Percentiles rank a stretch among this genome's conserved stretches.
phyloP scores from a whole-genome alignment of 2,329 filamentous ascomycete genomes.

The Orbilia brochopaga region DNA sequence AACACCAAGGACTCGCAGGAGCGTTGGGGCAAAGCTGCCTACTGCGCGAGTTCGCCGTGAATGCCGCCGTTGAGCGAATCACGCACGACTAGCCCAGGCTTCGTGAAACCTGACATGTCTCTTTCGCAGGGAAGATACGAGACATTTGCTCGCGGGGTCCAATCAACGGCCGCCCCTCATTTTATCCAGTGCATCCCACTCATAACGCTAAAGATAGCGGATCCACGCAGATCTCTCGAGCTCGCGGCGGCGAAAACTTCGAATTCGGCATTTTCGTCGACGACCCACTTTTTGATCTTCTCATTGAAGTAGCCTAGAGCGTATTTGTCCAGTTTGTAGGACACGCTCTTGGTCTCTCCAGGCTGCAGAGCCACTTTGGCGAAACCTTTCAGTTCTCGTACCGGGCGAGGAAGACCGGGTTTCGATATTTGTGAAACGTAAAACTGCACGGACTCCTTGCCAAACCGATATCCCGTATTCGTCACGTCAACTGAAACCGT shows the following conservation, averaged over 20 bases:
- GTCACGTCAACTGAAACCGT: slow-evolving; percentile 54
- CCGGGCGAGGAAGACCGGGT: slow-evolving; percentile 56
- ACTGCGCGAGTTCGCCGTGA: not conserved
- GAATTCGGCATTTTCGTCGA: slow-evolving; percentile 54
- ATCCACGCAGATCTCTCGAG: slow-evolving; percentile 53
- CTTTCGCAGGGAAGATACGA: not conserved
- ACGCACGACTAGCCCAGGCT: not conserved
- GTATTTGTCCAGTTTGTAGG: slow-evolving; percentile 61
- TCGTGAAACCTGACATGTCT: slow-evolving; percentile 25
- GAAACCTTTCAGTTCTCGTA: slow-evolving; percentile 61
- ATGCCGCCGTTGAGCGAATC: slow-evolving; percentile 10
- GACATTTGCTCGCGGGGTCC: not conserved
- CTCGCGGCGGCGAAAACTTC: slow-evolving; percentile 54
- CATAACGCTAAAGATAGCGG: slow-evolving; percentile 53
- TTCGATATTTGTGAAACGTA: slow-evolving; percentile 55
- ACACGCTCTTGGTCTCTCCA: slow-evolving; percentile 57
- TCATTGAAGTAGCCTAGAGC: slow-evolving; percentile 67
- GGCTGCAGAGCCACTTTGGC: slow-evolving; percentile 59
- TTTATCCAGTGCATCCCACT: slow-evolving; percentile 54
- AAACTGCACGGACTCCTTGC: slow-evolving; percentile 55
- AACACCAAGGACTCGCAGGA: slow-evolving; percentile 14
- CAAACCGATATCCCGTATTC: slow-evolving; percentile 54
- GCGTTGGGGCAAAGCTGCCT: slow-evolving; percentile 11
- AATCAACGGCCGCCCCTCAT: slow-evolving; percentile 27
- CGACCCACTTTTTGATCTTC: slow-evolving; percentile 54